Evolutionary conservation across 139 green algal genomes (phyloP), one percentile per base, ranked within the genome.

Genomic region (Yamagishiella unicocca): DNA sequence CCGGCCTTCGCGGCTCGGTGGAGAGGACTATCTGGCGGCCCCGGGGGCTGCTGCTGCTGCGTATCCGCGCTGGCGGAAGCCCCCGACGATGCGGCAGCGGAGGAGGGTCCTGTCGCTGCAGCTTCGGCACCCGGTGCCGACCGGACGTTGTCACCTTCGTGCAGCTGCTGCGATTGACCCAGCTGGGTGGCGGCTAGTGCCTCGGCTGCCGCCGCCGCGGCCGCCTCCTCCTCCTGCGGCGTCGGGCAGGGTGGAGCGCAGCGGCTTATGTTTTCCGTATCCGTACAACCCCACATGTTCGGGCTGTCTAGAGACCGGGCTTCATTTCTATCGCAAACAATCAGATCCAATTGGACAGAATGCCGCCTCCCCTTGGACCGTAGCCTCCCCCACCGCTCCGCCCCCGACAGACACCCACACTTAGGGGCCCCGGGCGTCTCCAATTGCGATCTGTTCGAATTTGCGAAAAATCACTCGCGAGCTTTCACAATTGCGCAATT

Each of bases 1-100:
- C 91, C 91, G 19, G 89, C 82, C 43, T 85, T 89, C 14, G 90
- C 80, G 2, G 93, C 94, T 29, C 70, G 71, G 55, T 95, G 88
- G 46, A 94, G 91, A 22, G 89, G 70, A 2, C 85, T 58, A 9
- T 91, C 81, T 58, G 71, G 35, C 66, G 35, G 31, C n/a, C 78
- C 72, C 31, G 50, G 17, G 61, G 67, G 61, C 62, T 83, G 24
- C 58, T 73, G 25, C 3, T 45, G 38, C 37, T 55, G 40, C 55
- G 74, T 38, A 5, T 35, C 83, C 33, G 74, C 70, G 66, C 25
- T 58, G 21, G 73, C 82, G 35, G 87, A 77, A 38, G 80, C 70
- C 42, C 40, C 76, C 55, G 62, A 81, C 9, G 55, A 81, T 45
- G 74, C 72, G 3, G 81, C 87, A 37, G 73, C 84, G 27, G 68